A percentile compares a stretch with the other conserved stretches of the same genome.
Conservation (phyloP, 2,329 filamentous ascomycete genomes). For the Trichoderma asperellum region DNA sequence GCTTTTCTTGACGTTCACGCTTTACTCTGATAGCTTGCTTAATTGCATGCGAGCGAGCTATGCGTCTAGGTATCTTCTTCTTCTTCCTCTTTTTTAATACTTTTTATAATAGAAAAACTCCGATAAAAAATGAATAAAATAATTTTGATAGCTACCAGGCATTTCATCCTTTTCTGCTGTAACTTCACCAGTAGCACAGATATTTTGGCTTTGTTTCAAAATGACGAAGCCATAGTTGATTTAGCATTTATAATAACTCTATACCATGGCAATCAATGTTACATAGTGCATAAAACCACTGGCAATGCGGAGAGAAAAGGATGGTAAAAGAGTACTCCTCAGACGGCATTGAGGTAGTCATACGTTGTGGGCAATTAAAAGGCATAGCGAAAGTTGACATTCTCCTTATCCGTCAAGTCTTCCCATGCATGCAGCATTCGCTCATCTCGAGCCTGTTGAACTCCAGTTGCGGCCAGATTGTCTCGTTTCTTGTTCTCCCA, state of each 20-base stretch:
- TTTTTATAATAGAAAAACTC: no score
- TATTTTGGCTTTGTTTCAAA: neutral
- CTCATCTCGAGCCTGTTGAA: conserved; percentile 3
- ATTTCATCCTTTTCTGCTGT: neutral
- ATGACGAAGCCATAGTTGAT: neutral
- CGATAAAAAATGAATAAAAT: no score
- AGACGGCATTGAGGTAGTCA: neutral
- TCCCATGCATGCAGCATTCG: conserved; percentile 21
- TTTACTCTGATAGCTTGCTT: neutral
- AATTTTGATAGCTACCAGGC: no score
- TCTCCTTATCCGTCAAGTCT: conserved; percentile 18
- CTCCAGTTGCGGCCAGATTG: neutral
- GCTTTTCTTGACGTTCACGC: neutral
- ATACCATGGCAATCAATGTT: neutral
- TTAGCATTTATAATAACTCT: neutral
- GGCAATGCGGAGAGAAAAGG: neutral
- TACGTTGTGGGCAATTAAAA: neutral
- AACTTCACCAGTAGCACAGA: neutral
- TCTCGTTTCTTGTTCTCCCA: conserved; percentile 8
- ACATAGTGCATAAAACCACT: neutral
- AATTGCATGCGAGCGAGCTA: neutral
- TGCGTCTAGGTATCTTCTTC: neutral
- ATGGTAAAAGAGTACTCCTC: no score
- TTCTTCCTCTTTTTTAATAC: no score
- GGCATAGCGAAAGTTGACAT: conserved; percentile 21